Base-by-base conservation (phyloP, 768 basidiomycete genomes). In the Hortiboletus campestris region DNA sequence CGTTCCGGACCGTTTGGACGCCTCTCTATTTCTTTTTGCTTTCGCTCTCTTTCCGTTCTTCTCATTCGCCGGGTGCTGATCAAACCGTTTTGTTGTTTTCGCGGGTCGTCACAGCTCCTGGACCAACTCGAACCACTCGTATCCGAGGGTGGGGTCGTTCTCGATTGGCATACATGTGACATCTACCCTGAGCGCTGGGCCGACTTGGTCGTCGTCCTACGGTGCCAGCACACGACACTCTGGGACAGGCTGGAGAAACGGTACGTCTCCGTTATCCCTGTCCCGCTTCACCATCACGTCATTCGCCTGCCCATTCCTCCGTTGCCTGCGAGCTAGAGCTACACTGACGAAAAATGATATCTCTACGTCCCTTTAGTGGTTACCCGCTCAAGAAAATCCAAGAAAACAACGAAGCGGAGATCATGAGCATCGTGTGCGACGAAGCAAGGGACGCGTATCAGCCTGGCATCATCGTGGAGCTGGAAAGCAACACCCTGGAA, bases 331-430 rank as follows among this genome's bases (percentile, higher is more conserved):
- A 6, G 14, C 36, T 5, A 13, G 17, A 6, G 7, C 17, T 19
- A 20, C 11, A 16, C 44, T 45, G 10, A 45, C 28, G 28, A 31
- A 16, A 14, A n/a, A 12, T 2, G 6, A 32, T 4, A 12, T 32
- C 11, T 16, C 22, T 4, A n/a, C 29, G 32, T 51, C 48, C 11
- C 41, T 53, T 3, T 70, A 98, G 95, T 57, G 81, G 83, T 10
- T 98, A 98, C 68, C 76, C 89, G 1, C 71, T 94, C 46, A 91
- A 91, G 70, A 98, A 99, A 74, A 92, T 99, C 5, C 90, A 95
- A 68, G 96, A 98, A 74, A 99, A 99, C 72, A 95, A 98, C 71
- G 89, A 95, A 66, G 94, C 94, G 13, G 97, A 99, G 75, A 98
- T 98, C 67, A 97, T 98, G 94, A 80, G 90, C 66, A 85, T 94